Base-by-base conservation (phyloP, 805 yeast species). In the Saturnispora halmiae region DNA sequence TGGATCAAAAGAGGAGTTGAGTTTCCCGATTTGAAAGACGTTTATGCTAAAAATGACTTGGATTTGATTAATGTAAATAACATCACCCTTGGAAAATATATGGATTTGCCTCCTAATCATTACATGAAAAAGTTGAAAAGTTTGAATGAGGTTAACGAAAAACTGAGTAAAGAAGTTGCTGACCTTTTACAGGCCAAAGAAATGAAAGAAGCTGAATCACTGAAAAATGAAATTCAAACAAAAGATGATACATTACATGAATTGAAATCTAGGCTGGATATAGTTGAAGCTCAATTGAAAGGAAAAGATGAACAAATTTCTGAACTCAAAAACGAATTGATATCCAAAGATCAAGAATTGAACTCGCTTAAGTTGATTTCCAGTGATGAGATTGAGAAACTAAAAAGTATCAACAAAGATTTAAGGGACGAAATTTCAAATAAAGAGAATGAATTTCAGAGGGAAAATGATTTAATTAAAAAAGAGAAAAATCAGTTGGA, bases 381-480 rank as follows among this genome's bases (percentile, higher is more conserved):
- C 6, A n/a, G 19, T 22, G n/a, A 19, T 4, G 40, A 42, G 27
- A 13, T 48, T 10, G 24, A 32, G 3, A 46, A 41, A 20, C 31
- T 46, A 9, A 55, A 52, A 38, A 4, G 19, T 3, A 68, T 77
- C 66, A 82, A 81, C 52, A 65, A 69, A 24, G 87, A 82, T 48
- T 59, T 84, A 18, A 56, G 79, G 11, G 82, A 79, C 15, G 82
- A 80, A 51, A 69, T 83, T 76, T 63, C 81, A 1, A 70, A 77
- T 25, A 72, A 80, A 47, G 87, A 82, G 48, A 54, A 54, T 9
- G 87, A 79, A 36, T 71, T 72, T 46, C 60, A 66, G 2, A 65
- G 64, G 28, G 88, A 82, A 48, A 61, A 80, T 1, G 66, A 67
- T 34, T 43, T 54, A 3, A 63, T 72, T 15, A 72, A 70, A 42